These are phyloP conservation scores for Parathielavia appendiculata DNA, from an alignment of 495 filamentous ascomycete species.

Conservation along the genomic window DNA sequence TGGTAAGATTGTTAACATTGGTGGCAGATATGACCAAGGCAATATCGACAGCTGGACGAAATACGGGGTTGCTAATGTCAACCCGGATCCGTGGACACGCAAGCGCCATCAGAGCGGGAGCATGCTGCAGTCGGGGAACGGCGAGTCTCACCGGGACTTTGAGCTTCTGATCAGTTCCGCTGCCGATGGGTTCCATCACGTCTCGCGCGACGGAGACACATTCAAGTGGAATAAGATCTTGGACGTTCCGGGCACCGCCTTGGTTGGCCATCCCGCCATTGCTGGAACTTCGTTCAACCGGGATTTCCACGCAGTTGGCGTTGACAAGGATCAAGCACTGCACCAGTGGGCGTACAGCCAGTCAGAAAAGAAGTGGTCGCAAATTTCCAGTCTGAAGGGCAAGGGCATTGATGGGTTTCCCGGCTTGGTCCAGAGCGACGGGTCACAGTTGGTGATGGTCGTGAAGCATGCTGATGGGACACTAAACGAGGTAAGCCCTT, in stretches of 20 bases:
- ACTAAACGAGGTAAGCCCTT: slow-evolving; percentile 15
- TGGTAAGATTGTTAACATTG: no score
- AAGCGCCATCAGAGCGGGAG: slow-evolving; percentile 22
- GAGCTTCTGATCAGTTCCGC: slow-evolving; percentile 9
- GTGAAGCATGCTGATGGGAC: slow-evolving; percentile 22
- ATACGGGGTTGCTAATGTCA: slow-evolving; percentile 20
- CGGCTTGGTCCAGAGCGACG: slow-evolving; percentile 18
- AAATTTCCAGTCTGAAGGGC: slow-evolving; percentile 1
- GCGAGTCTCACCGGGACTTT: slow-evolving; percentile 20
- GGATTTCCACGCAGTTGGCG: slow-evolving; percentile 19
- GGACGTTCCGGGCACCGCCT: not conserved
- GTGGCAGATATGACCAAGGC: slow-evolving; percentile 15
- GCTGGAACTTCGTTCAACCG: slow-evolving; percentile 23
- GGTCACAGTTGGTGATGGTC: slow-evolving; percentile 14
- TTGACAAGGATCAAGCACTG: not conserved
- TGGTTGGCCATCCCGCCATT: slow-evolving; percentile 20
- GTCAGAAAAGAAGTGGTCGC: slow-evolving; percentile 9
- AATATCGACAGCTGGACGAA: slow-evolving; percentile 25
- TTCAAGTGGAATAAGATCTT: slow-evolving; percentile 11
- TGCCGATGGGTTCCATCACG: not conserved
- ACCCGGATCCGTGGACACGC: slow-evolving; percentile 22
- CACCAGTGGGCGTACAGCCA: slow-evolving; percentile 18
- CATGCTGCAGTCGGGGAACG: slow-evolving; percentile 24
- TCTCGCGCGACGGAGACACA: slow-evolving; percentile 13
- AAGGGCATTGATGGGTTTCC: slow-evolving; percentile 19